Base-by-base conservation (phyloP, 202 grass and related monocot genomes). In the Brachypodium distachyon region DNA sequence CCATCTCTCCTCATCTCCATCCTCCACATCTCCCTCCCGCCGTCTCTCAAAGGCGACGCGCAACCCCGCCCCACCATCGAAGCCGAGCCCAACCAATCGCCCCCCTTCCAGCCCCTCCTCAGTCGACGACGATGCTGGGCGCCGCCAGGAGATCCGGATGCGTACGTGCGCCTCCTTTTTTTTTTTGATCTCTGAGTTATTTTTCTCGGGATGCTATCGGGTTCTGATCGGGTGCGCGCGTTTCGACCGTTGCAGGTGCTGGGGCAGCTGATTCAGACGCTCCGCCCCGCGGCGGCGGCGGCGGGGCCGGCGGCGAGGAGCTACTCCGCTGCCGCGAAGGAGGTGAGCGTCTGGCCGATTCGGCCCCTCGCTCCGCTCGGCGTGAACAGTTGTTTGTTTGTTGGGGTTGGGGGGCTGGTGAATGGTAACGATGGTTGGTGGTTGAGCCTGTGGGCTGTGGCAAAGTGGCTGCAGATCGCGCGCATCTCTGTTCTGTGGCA, bases 131-230 rank as follows among this genome's bases (percentile, higher is more conserved):
- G 82, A 91, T 97, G 93, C 78, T 89, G 82, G 81, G 88, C 50
- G 53, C 90, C 68, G 81, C 80, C 70, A 84, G 85, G 79, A 88
- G 79, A 87, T 89, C 77, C 83, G 86, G 81, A 89, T 48, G 58
- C 76, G 76, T 89, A 47, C 71, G 85, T 48, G 34, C 74, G 47
- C 79, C 29, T 11, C n/a, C n/a, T n/a, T n/a, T n/a, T n/a, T n/a
- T n/a, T n/a, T n/a, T n/a, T n/a, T n/a, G n/a, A n/a, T n/a, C 64
- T 29, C 64, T 25, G 14, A 11, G 3, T 9, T 29, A 25, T 31
- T 67, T 67, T 29, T n/a, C 57, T 59, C 56, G 56, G 27, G 16
- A 60, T 61, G 18, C 64, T 5, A 9, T 28, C 42, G 26, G 14
- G 6, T 16, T 19, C 66, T 74, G 53, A 74, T 29, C 26, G 16